phyloP scores from a whole-genome alignment of 1,139 yeast species.

The Magnusiomyces fungicola region DNA sequence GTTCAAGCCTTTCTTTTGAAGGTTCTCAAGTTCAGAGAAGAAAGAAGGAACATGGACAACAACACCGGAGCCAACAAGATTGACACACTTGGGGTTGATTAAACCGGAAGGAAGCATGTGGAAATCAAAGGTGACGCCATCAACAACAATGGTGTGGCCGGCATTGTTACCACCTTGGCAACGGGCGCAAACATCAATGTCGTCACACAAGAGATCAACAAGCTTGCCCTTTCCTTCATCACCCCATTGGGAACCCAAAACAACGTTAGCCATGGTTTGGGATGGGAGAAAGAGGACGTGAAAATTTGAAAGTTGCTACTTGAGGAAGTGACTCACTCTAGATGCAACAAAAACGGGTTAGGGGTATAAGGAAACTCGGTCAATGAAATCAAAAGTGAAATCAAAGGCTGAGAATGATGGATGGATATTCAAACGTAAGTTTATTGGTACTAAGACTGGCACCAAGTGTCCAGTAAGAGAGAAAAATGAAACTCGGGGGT shows the following conservation, averaged over 20 bases:
- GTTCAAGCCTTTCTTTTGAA: constrained; percentile 65
- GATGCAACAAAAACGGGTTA: neutral
- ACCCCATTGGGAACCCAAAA: constrained; percentile 98
- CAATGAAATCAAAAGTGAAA: neutral
- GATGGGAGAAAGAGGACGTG: neutral
- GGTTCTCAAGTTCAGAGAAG: constrained; percentile 73
- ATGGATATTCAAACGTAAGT: neutral
- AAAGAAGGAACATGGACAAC: constrained; percentile 93
- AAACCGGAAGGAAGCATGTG: constrained; percentile 98
- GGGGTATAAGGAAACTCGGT: neutral
- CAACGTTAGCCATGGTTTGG: constrained; percentile 70
- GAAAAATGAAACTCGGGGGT: neutral
- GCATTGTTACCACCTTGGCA: constrained; percentile 99
- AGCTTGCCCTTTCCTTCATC: constrained; percentile 99
- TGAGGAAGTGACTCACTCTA: neutral
- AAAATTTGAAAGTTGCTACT: neutral
- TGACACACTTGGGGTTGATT: constrained; percentile 84
- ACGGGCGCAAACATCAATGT: constrained; percentile 93
- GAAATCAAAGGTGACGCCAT: constrained; percentile 83
- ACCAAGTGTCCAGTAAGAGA: constrained; percentile 6
- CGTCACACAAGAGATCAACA: constrained; percentile 88
- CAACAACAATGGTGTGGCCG: constrained; percentile 96
- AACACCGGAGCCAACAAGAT: constrained; percentile 93
- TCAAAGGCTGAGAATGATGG: too few species aligned
- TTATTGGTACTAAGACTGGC: constrained; percentile 2